Conservation (phyloP, 805 yeast species). For the Barnettozyma sp. region DNA sequence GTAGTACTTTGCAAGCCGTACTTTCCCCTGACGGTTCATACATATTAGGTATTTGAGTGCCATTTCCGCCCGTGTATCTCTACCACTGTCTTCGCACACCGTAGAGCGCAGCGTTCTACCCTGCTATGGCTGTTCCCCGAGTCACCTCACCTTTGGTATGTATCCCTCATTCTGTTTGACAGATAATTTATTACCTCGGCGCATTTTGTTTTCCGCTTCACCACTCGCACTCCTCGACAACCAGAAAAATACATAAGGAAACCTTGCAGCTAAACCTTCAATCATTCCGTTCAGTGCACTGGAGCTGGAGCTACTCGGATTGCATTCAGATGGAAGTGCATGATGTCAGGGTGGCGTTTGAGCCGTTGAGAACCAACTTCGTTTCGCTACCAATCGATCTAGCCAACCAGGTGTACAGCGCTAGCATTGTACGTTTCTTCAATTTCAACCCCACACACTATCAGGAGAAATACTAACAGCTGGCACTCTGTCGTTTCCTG, state of each 20-base stretch:
- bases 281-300: no score
- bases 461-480: no score
- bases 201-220: neutral
- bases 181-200: neutral
- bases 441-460: slow-evolving; percentile 6
- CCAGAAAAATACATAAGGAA: neutral
- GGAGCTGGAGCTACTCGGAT: no score
- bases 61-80: no score
- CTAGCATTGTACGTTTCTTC: slow-evolving; percentile 37
- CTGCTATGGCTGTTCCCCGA: no score
- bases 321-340: slow-evolving; percentile 17
- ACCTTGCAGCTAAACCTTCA: no score
- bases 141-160: no score
- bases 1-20: slow-evolving; percentile 81
- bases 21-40: slow-evolving; percentile 90
- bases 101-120: no score
- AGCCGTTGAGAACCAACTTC: slow-evolving; percentile 40
- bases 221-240: neutral
- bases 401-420: slow-evolving; percentile 39
- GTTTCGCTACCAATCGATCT: slow-evolving; percentile 48
- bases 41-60: slow-evolving; percentile 73
- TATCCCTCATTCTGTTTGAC: no score
- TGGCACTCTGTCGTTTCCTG: no score
- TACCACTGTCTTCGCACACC: no score
- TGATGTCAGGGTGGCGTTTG: slow-evolving; percentile 26